phyloP scores from a whole-genome alignment of 345 rosid species.

The Euphorbia tirucalli region DNA sequence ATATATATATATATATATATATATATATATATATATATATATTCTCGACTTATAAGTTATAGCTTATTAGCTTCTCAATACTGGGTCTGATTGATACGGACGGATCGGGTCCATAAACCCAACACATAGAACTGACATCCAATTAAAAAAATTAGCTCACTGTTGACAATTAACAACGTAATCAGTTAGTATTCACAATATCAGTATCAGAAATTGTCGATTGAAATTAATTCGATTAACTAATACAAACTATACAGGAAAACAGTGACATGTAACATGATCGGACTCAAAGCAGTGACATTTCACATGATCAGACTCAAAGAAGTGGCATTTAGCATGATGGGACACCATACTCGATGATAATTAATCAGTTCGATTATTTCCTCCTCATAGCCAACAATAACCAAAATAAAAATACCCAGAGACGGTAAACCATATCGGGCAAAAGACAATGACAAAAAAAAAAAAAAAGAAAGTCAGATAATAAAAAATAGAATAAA shows the following conservation, averaged over 20 bases:
- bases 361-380: background rate
- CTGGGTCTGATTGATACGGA: too few relatives aligned
- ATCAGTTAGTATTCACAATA: background rate
- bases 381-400: background rate
- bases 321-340: background rate
- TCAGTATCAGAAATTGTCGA: background rate
- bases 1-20: too few relatives aligned
- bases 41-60: too few relatives aligned
- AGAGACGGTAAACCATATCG: background rate
- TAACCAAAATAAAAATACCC: conserved; percentile 5
- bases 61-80: too few relatives aligned
- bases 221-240: background rate
- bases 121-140: background rate
- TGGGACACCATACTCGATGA: background rate
- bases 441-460: background rate
- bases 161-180: background rate
- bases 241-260: too few relatives aligned
- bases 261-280: too few relatives aligned
- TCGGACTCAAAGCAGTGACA: too few relatives aligned
- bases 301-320: too few relatives aligned
- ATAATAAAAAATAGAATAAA: too few relatives aligned
- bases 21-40: too few relatives aligned
- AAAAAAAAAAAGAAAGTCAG: background rate
- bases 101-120: too few relatives aligned
- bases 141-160: background rate